Base-by-base conservation (phyloP, 139 green algal genomes). In the Haematococcus sp. region DNA sequence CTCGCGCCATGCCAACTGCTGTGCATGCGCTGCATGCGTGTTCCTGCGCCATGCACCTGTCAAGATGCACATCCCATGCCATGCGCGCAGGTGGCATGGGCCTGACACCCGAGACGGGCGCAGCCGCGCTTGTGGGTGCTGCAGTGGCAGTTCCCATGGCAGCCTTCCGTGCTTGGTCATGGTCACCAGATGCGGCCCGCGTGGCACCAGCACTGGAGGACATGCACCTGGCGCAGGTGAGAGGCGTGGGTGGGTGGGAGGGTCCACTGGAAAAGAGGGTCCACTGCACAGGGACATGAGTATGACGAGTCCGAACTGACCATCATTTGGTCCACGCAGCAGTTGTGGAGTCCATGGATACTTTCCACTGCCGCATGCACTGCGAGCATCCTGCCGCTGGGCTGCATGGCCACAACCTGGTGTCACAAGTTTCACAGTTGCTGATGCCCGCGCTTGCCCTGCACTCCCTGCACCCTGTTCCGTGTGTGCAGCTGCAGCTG, bases 201-300 rank as follows among this genome's bases (percentile, higher is more conserved):
- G 56, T n/a, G 28, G 1, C 80, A 25, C 73, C 79, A 27, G 61
- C 66, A 5, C 32, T 84, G 17, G 69, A 80, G 60, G 79, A 78
- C 49, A 67, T 73, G 63, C 63, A 71, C 49, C 7, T 44, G 49
- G 4, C 20, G 17, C 73, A 78, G 63, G 34, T 77, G 54, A 30
- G 54, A 30, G 54, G 63, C 4, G 63, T 28, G 32, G 9, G 63
- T 69, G 63, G 33, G 63, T 69, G 34, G 31, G 63, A 16, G 33
- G 17, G 7, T 44, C 59, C n/a, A 13, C 22, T 16, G 46, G 16
- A 55, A 16, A 13, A 23, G 16, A 55, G 16, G 16, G 13, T 55
- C 15, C 46, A 32, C 22, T 61, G 54, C 17, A 13, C 5, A 28
- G 15, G 27, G 5, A 31, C 55, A 63, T n/a, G 5, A 28, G 17